phyloP scores from a whole-genome alignment of 2,329 filamentous ascomycete species.

The Cladosporium sp. region DNA sequence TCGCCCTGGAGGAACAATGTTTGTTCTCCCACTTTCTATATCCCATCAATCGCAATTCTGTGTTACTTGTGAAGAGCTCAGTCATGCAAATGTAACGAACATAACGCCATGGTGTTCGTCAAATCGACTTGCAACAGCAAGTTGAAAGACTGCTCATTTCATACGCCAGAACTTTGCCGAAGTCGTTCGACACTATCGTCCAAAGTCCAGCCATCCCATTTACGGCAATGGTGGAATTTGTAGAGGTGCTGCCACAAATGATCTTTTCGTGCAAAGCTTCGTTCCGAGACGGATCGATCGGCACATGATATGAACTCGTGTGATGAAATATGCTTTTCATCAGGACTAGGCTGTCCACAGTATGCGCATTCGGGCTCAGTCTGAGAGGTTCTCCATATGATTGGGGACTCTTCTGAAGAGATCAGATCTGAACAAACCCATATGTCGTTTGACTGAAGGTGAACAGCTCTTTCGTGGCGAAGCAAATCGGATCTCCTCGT shows the following conservation, averaged over 20 bases:
- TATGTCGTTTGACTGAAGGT: background rate
- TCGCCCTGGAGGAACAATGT: too few species aligned
- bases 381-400: background rate
- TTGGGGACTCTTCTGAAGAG: background rate
- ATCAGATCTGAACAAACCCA: constrained; percentile 1
- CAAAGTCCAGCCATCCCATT: constrained; percentile 3
- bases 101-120: too few species aligned
- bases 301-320: constrained; percentile 3
- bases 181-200: background rate
- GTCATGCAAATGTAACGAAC: too few species aligned
- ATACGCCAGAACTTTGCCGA: background rate
- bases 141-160: too few species aligned
- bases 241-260: constrained; percentile 5
- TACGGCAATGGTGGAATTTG: constrained; percentile 5
- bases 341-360: background rate
- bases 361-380: background rate
- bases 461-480: constrained; percentile 2
- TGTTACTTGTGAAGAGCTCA: too few species aligned
- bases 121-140: too few species aligned
- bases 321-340: background rate
- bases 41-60: too few species aligned
- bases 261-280: background rate
- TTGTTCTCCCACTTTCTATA: too few species aligned
- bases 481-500: background rate
- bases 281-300: background rate